A percentile compares a stretch with the other conserved stretches of the same genome.
phyloP scores from a whole-genome alignment of 2,329 filamentous ascomycete genomes.

The Nemania sp. region DNA sequence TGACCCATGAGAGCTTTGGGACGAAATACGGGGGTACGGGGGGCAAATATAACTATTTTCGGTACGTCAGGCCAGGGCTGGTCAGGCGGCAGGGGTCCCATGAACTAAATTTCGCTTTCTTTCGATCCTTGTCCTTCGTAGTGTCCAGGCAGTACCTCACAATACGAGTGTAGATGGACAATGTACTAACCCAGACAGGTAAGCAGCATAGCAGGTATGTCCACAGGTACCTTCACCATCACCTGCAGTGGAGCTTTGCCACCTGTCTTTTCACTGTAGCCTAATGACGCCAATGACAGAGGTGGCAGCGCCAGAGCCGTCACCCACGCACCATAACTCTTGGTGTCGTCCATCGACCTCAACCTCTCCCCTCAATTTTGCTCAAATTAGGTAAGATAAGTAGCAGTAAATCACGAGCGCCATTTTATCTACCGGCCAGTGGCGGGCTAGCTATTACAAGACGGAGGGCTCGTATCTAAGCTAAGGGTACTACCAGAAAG shows the following conservation, averaged over 20 bases:
- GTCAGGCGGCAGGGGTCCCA: too few relatives aligned
- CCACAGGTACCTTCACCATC: not conserved
- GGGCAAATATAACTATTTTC: constrained; percentile 29
- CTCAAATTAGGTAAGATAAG: constrained; percentile 10
- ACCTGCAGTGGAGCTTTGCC: constrained; percentile 17
- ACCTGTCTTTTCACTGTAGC: constrained; percentile 16
- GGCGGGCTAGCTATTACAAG: not conserved
- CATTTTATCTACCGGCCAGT: not conserved
- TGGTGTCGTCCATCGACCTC: not conserved
- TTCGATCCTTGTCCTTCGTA: too few relatives aligned
- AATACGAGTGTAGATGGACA: too few relatives aligned
- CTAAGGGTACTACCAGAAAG: too few relatives aligned
- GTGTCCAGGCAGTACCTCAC: too few relatives aligned
- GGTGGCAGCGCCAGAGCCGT: too few relatives aligned
- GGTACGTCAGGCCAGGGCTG: constrained; percentile 17
- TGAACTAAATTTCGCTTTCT: constrained; percentile 22
- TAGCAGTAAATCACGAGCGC: constrained; percentile 13
- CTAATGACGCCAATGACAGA: constrained; percentile 12
- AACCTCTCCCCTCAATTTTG: not conserved
- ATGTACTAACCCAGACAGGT: too few relatives aligned
- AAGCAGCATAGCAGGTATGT: not conserved
- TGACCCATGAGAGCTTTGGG: constrained; percentile 15
- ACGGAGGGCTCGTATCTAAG: not conserved
- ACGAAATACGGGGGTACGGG: constrained; percentile 25
- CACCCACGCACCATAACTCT: not conserved